These are phyloP conservation scores for Alternaria postmessia DNA, from an alignment of 2,329 filamentous ascomycete genomes.

Conservation along the genomic window DNA sequence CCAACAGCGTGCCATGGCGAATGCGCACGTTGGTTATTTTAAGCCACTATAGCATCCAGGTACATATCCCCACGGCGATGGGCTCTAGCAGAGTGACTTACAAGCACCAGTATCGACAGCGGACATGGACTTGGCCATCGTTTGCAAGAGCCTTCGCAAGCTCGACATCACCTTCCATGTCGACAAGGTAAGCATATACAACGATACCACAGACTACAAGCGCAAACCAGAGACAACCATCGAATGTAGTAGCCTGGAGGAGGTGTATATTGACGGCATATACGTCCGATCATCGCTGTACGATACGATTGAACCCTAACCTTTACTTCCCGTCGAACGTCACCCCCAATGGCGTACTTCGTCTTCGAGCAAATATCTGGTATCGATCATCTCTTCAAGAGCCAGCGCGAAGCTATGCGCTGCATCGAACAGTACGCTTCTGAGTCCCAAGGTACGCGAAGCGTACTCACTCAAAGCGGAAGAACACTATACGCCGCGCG, in stretches of 20 bases:
- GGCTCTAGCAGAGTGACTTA: too few relatives aligned
- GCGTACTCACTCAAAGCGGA: constrained; percentile 1
- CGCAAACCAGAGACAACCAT: too few relatives aligned
- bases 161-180: neutral
- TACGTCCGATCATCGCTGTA: neutral
- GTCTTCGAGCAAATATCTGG: constrained; percentile 13
- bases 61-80: fast-evolving
- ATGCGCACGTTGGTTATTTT: fast-evolving
- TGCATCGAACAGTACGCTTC: neutral
- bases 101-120: neutral
- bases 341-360: neutral
- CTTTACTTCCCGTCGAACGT: neutral
- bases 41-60: fast-evolving
- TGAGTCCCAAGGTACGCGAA: neutral
- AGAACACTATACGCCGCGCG: neutral
- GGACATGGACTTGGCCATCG: neutral
- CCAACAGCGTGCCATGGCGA: too few relatives aligned
- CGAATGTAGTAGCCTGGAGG: neutral
- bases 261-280: constrained; percentile 8
- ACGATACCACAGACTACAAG: neutral
- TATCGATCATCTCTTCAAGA: neutral
- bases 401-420: neutral
- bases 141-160: neutral
- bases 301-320: too few relatives aligned
- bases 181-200: neutral